These are phyloP conservation scores for Castanopsis chinensis DNA, from an alignment of 306 rosid species.

Conservation along the genomic window DNA sequence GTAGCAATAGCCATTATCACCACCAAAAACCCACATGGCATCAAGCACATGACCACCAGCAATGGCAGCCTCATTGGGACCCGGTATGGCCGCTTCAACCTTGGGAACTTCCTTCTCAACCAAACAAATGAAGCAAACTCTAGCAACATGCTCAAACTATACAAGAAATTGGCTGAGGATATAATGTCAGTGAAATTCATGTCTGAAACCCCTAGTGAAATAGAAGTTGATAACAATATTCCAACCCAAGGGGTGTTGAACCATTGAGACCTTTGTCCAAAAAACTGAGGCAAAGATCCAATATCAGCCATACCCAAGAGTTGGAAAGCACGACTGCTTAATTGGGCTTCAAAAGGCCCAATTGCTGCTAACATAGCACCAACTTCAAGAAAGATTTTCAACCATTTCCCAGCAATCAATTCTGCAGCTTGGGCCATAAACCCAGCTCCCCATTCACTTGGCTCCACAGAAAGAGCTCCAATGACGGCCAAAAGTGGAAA, in stretches of 20 bases:
- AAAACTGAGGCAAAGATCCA: conserved; percentile 46
- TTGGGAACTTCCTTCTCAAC: conserved; percentile 49
- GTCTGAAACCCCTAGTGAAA: conserved; percentile 41
- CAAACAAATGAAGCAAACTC: conserved; percentile 60
- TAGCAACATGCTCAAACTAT: conserved; percentile 56
- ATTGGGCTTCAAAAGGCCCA: conserved; percentile 62
- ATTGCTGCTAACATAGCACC: conserved; percentile 56
- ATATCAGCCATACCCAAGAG: conserved; percentile 62
- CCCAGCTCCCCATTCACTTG: conserved; percentile 32
- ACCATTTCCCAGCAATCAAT: conserved; percentile 52
- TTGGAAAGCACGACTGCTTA: conserved; percentile 63
- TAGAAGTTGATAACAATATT: conserved; percentile 36
- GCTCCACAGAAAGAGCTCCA: conserved; percentile 45
- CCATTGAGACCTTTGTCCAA: conserved; percentile 30
- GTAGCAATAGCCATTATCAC: conserved; percentile 47
- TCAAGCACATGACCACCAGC: conserved; percentile 40
- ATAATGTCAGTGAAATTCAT: conserved; percentile 36
- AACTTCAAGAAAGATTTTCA: conserved; percentile 43
- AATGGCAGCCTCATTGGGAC: conserved; percentile 45
- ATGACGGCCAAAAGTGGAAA: conserved; percentile 48
- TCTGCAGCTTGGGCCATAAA: conserved; percentile 49
- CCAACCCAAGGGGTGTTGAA: conserved; percentile 73
- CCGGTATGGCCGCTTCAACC: conserved; percentile 34
- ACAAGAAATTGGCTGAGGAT: conserved; percentile 48
- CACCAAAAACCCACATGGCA: conserved; percentile 49